phyloP scores from a whole-genome alignment of 495 filamentous ascomycete genomes.

The Aspergillus ostianus region DNA sequence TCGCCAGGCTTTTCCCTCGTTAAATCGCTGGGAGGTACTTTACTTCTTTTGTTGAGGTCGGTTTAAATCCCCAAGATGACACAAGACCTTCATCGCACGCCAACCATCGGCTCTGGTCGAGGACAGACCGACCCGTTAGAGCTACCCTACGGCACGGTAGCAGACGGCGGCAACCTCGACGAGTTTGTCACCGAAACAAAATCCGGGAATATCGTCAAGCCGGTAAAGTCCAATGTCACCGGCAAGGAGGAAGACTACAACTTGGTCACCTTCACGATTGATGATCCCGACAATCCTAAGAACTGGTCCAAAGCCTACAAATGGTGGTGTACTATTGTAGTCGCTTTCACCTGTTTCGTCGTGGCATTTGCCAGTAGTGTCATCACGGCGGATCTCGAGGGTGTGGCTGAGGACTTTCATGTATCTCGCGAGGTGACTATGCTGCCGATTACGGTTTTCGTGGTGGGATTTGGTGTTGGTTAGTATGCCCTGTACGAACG shows the following conservation, averaged over 20 bases:
- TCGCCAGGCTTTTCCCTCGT: neutral
- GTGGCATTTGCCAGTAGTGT: conserved; percentile 62
- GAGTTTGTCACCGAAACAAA: conserved; percentile 64
- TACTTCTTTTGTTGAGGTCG: neutral
- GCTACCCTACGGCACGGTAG: conserved; percentile 64
- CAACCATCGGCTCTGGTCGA: neutral
- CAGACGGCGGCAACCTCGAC: conserved; percentile 53
- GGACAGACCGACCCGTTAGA: conserved; percentile 20
- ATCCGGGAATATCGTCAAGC: conserved; percentile 58
- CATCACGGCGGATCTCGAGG: conserved; percentile 65
- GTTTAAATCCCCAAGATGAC: neutral
- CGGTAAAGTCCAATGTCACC: conserved; percentile 48
- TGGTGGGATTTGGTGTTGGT: conserved; percentile 77
- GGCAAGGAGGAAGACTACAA: conserved; percentile 60
- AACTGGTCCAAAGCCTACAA: conserved; percentile 59
- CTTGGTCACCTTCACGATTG: conserved; percentile 67
- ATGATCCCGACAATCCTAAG: conserved; percentile 59
- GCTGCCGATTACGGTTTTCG: conserved; percentile 69
- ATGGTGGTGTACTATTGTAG: conserved; percentile 65
- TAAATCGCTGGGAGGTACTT: neutral
- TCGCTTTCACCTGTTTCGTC: conserved; percentile 62
- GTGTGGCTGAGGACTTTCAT: conserved; percentile 57
- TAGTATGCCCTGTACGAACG: conserved; percentile 16
- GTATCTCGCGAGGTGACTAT: conserved; percentile 66
- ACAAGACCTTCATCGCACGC: neutral